Conservation (phyloP, 352 stramenopile species). For the Phytophthora cactorum region DNA sequence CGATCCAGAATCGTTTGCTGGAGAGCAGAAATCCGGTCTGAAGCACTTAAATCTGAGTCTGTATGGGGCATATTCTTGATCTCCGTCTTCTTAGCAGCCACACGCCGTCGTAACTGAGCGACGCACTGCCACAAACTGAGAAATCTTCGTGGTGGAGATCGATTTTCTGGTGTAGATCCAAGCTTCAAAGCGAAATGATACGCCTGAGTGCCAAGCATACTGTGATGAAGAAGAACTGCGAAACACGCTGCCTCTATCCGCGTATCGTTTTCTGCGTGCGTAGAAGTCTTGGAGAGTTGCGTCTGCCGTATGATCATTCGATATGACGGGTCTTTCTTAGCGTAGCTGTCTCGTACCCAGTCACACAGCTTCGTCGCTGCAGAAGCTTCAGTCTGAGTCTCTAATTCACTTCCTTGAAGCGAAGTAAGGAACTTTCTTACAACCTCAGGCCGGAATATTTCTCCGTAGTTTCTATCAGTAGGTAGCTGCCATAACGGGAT, state of each 20-base stretch:
- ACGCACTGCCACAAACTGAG: slow-evolving; percentile 54
- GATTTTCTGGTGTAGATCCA: not conserved
- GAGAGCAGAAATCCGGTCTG: slow-evolving; percentile 26
- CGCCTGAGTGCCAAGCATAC: slow-evolving; percentile 30
- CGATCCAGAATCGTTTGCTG: slow-evolving; percentile 47
- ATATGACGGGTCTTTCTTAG: slow-evolving; percentile 62
- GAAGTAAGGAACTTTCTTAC: slow-evolving; percentile 33
- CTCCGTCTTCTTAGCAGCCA: slow-evolving; percentile 51
- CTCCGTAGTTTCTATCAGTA: slow-evolving; percentile 28
- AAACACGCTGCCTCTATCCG: slow-evolving; percentile 65
- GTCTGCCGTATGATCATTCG: slow-evolving; percentile 67
- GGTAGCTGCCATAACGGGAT: slow-evolving; percentile 5
- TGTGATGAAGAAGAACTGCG: slow-evolving; percentile 66
- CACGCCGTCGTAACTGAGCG: slow-evolving; percentile 51
- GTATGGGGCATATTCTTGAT: slow-evolving; percentile 37
- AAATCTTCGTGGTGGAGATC: slow-evolving; percentile 36
- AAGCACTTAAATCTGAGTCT: not conserved
- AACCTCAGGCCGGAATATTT: slow-evolving; percentile 28
- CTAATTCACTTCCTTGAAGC: slow-evolving; percentile 30
- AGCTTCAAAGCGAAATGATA: slow-evolving; percentile 42
- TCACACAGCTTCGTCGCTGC: slow-evolving; percentile 43
- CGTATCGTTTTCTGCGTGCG: slow-evolving; percentile 37
- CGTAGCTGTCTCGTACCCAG: slow-evolving; percentile 61
- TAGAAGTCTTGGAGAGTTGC: slow-evolving; percentile 24
- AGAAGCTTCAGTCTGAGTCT: not conserved